Conservation (phyloP, 2,329 filamentous ascomycete genomes). For the Aspergillus calidoustus region DNA sequence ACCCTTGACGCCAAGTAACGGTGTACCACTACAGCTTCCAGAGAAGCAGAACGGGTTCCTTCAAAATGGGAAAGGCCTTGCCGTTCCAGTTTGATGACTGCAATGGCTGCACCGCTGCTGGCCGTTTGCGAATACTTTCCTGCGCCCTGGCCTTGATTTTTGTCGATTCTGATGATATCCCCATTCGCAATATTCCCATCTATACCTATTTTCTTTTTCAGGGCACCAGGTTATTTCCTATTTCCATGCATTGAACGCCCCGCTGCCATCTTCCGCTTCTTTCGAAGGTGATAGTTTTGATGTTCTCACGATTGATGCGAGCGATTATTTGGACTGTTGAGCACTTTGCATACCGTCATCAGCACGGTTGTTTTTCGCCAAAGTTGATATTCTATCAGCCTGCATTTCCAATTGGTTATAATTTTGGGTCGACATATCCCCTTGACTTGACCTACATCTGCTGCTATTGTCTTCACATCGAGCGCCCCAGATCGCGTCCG, state of each 20-base stretch:
- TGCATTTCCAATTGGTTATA: constrained; percentile 16
- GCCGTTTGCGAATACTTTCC: constrained; percentile 2
- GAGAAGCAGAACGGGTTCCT: constrained; percentile 32
- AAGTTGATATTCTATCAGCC: constrained; percentile 16
- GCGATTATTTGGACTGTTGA: constrained; percentile 28
- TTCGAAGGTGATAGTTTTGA: constrained; percentile 30
- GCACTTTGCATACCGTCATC: constrained; percentile 20
- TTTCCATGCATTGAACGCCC: constrained; percentile 25
- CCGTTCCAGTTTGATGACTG: constrained; percentile 13
- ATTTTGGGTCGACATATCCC: constrained; percentile 13
- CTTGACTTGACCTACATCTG: constrained; percentile 10
- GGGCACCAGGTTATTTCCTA: constrained; percentile 20
- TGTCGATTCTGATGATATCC: constrained; percentile 29
- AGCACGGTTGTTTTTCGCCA: constrained; percentile 18
- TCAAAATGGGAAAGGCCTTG: constrained; percentile 15
- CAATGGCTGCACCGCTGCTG: neutral
- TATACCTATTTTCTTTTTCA: constrained; percentile 14
- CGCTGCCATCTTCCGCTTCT: constrained; percentile 19
- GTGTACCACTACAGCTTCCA: constrained; percentile 18
- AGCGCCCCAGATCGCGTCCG: constrained; percentile 19
- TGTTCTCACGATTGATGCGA: constrained; percentile 41
- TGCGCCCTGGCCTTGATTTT: constrained; percentile 5
- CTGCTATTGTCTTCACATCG: constrained; percentile 10
- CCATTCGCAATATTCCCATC: constrained; percentile 24
- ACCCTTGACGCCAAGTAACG: constrained; percentile 31